Conservation (phyloP, 2,329 filamentous ascomycete species). For the Colletotrichum chlorophyti region DNA sequence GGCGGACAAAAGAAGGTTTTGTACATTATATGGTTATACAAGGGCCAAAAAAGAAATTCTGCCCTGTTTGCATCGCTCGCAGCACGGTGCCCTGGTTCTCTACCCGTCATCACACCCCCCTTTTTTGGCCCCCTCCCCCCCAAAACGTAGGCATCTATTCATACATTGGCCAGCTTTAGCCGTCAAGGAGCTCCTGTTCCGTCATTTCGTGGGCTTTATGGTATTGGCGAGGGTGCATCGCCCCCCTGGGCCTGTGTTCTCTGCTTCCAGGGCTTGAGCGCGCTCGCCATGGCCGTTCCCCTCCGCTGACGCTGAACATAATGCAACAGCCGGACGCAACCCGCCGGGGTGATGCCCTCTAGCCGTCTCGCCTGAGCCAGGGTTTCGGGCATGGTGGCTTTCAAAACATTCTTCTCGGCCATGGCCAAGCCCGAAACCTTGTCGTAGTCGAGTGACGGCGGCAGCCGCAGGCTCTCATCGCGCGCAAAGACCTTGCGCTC, state of each 20-base stretch:
- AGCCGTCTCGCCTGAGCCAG: conserved; percentile 88
- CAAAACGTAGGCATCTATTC: too few species aligned
- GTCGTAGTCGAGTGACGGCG: conserved; percentile 78
- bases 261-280: not conserved
- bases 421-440: conserved; percentile 75
- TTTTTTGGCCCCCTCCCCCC: too few species aligned
- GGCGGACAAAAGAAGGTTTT: not conserved
- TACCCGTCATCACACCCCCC: too few species aligned
- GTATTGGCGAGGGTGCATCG: not conserved
- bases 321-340: conserved; percentile 65
- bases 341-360: conserved; percentile 76
- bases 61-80: too few species aligned
- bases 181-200: too few species aligned
- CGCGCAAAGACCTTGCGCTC: conserved; percentile 72
- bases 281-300: conserved; percentile 2
- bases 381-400: conserved; percentile 77
- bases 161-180: not conserved
- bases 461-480: conserved; percentile 79
- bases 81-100: too few species aligned
- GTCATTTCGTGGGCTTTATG: not conserved
- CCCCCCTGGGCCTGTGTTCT: not conserved
- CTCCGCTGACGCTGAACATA: conserved; percentile 55
- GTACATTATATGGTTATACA: conserved; percentile 1
- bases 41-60: not conserved
- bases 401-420: conserved; percentile 78